Base-by-base conservation (phyloP, 2,329 filamentous ascomycete species). In the Ambrosiella cleistominuta region DNA sequence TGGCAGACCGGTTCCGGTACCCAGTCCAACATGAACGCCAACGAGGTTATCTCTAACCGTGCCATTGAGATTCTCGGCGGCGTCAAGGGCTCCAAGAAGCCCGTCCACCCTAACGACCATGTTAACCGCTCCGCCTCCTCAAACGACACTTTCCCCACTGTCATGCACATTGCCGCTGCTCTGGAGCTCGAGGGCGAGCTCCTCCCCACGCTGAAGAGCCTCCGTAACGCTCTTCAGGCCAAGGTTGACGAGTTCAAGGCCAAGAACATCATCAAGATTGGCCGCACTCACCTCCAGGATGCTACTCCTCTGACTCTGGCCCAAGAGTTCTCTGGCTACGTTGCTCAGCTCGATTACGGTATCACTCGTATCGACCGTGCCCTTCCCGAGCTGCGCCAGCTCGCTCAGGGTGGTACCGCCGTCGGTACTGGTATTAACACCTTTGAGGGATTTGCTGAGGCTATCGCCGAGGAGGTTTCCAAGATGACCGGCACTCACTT, bases 11-110 rank as follows among this genome's bases (percentile, higher is more conserved):
- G 93, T 63, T 97, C 93, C 55, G 93, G 93, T 69, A 97, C 93
- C 37, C 93, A 97, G 78, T 96, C 90, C 71, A 97, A 95, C 82
- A 97, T 97, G 93, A 98, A 98, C 76, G 90, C 91, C 70, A 98
- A 98, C 77, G 93, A 98, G 72, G 93, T 98, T 72, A 97, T 98
- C 72, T 96, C 91, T 64, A 98, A 97, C 81, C 88, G 93, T 64
- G 93, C 93, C 64, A 97, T 97, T 72, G 91, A 97, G 77, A 95
- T 97, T 63, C 80, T 97, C 57, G 93, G 93, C 65, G 93, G 93
- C 66, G 79, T 79, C 64, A 95, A 89, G 87, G 93, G 93, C 66
- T 84, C 77, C 80, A 97, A 97, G 84, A 95, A 94, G 78, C 93
- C 93, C 36, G 93, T 98, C 63, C 93, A 98, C 75, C 93, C 93